A percentile compares a stretch with the other conserved stretches of the same genome.
phyloP scores from a whole-genome alignment of 2,329 filamentous ascomycete species.

The Arthrobotrys iridis region DNA sequence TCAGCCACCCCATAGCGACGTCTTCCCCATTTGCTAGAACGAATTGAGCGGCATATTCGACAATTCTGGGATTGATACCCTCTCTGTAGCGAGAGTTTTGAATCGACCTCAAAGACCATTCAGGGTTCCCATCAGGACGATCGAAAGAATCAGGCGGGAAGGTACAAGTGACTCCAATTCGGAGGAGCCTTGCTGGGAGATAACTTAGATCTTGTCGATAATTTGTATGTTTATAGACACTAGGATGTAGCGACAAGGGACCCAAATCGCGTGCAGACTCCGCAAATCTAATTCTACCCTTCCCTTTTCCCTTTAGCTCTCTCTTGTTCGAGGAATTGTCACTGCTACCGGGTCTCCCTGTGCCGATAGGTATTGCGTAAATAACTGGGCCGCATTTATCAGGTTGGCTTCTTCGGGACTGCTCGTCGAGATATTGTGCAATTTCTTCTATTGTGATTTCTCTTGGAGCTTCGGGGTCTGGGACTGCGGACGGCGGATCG shows the following conservation, averaged over 20 bases:
- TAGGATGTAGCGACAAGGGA: background rate
- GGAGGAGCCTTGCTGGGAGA: background rate
- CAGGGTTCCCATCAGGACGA: slow-evolving; percentile 11
- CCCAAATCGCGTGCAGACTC: too few relatives aligned
- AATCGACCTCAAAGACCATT: slow-evolving; percentile 41
- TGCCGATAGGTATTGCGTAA: background rate
- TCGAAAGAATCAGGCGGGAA: slow-evolving; percentile 25
- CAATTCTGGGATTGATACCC: background rate
- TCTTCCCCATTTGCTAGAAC: background rate
- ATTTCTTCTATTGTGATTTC: too few relatives aligned
- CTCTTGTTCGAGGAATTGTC: too few relatives aligned
- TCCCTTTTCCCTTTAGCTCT: too few relatives aligned
- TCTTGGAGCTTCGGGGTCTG: background rate
- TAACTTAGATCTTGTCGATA: too few relatives aligned
- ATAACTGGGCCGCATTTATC: background rate
- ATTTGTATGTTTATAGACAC: slow-evolving; percentile 2
- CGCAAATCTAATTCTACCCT: too few relatives aligned
- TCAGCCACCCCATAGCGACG: slow-evolving; percentile 10
- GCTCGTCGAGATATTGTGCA: background rate
- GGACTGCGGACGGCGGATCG: too few relatives aligned
- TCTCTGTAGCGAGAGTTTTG: slow-evolving; percentile 4
- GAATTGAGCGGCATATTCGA: slow-evolving; percentile 34
- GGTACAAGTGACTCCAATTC: background rate
- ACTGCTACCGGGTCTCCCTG: background rate
- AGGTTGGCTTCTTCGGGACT: background rate